Percentiles rank a stretch among this genome's conserved stretches.
Conservation (phyloP, 2,329 filamentous ascomycete species). For the Colletotrichum noveboracense region DNA sequence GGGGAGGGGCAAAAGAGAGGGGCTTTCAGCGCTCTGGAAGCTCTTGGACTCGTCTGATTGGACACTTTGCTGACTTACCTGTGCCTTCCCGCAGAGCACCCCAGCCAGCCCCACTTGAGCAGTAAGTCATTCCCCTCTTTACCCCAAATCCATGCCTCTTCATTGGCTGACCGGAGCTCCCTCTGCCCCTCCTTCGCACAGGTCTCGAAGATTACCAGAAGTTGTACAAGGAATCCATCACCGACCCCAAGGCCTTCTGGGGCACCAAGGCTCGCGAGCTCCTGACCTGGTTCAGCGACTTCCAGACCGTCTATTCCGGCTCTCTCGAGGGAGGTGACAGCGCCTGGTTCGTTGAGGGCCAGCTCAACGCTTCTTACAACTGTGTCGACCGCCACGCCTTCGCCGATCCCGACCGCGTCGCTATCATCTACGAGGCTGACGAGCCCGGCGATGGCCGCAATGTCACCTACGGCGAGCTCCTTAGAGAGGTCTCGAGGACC, state of each 20-base stretch:
- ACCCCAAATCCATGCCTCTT: constrained; percentile 14
- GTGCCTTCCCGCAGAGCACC: constrained; percentile 61
- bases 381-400: constrained; percentile 97
- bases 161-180: constrained; percentile 21
- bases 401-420: constrained; percentile 89
- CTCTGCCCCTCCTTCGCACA: constrained; percentile 32
- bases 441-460: constrained; percentile 86
- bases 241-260: constrained; percentile 90
- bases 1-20: constrained; percentile 8
- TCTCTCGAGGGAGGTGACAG: constrained; percentile 80
- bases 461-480: constrained; percentile 91
- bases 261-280: constrained; percentile 84
- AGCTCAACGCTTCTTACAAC: constrained; percentile 96
- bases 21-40: constrained; percentile 2
- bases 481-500: constrained; percentile 87
- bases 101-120: constrained; percentile 70
- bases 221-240: constrained; percentile 84
- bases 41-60: constrained; percentile 6
- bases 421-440: constrained; percentile 98
- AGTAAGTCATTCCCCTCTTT: constrained; percentile 50
- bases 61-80: constrained; percentile 34
- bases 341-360: constrained; percentile 94
- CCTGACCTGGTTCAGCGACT: constrained; percentile 88
- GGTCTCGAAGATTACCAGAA: constrained; percentile 71
- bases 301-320: constrained; percentile 85